Evolutionary conservation across 371 early-diverging fungal genomes (phyloP).

Genomic region (Amoeboaphelidium occidentale): DNA sequence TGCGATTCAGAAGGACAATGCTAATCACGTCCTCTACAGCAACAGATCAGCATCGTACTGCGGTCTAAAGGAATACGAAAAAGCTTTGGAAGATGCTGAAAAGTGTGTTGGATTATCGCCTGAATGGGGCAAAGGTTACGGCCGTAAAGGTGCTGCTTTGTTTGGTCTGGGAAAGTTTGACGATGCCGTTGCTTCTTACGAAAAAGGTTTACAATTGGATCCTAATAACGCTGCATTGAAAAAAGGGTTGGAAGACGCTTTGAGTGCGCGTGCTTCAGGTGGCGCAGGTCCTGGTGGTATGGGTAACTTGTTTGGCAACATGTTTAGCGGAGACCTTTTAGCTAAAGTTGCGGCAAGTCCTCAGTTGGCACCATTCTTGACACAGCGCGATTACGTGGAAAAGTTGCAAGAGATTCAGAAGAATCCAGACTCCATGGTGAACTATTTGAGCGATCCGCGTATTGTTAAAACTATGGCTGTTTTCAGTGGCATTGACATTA

Average conservation of each 20-base stretch:
- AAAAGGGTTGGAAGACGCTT: slow-evolving; percentile 26
- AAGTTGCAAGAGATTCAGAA: slow-evolving; percentile 27
- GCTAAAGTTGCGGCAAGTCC: slow-evolving; percentile 54
- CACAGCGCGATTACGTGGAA: slow-evolving; percentile 39
- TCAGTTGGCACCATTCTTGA: slow-evolving; percentile 29
- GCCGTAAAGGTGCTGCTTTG: slow-evolving; percentile 59
- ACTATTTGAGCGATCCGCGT: background rate
- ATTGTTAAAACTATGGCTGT: background rate
- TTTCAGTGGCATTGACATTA: background rate
- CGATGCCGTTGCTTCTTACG: slow-evolving; percentile 70
- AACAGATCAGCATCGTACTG: slow-evolving; percentile 45
- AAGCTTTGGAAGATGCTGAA: slow-evolving; percentile 53
- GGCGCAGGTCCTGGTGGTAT: background rate
- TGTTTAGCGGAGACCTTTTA: slow-evolving; percentile 37
- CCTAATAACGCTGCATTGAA: slow-evolving; percentile 43
- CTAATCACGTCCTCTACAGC: slow-evolving; percentile 55
- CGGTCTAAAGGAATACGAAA: slow-evolving; percentile 35
- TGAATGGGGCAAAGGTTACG: slow-evolving; percentile 72
- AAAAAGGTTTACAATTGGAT: slow-evolving; percentile 67
- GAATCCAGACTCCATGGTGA: slow-evolving; percentile 13
- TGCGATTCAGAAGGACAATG: slow-evolving; percentile 47
- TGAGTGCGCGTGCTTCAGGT: background rate
- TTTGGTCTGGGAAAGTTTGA: slow-evolving; percentile 54
- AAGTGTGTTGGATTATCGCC: slow-evolving; percentile 46
- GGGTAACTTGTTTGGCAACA: slow-evolving; percentile 8